Base-by-base conservation (phyloP, 495 filamentous ascomycete genomes). In the Aspergillus nanangensis region DNA sequence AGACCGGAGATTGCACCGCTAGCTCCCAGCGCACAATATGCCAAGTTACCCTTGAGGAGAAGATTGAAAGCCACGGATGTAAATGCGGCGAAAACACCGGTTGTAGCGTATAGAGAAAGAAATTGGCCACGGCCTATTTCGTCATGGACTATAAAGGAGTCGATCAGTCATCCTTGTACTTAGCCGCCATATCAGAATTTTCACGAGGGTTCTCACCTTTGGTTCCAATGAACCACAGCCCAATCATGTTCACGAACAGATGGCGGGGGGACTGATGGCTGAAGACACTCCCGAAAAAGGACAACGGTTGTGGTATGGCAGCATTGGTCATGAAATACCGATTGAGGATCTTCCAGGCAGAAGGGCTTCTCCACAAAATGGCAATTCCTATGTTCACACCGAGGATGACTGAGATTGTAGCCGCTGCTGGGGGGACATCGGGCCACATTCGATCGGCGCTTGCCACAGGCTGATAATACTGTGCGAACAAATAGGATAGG, bases 41-140 rank as follows among this genome's bases (percentile, higher is more conserved):
- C 58, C 31, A 84, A 73, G 42, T 63, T 57, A 8, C 65, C 61
- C 5, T 58, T 46, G 8, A 90, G 48, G 8, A 90, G 48, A 24
- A 90, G 83, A 39, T 78, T 72, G 23, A 61, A 62, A 9, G 72
- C 55, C 39, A 96, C 67, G 19, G 81, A 83, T 2, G 70, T 61
- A 47, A 88, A 77, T 33, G 82, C 83, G 23, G 81, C 84, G 10
- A 88, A 19, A 0, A 77, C 76, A 32, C 88, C 91, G 3, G 79
- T 71, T 1, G 79, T 65, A 29, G 94, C 53, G 62, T 89, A 94
- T 5, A 95, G 69, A 7, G 84, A 82, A 3, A 98, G 70, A 65
- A 96, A 95, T 48, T 82, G 79, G 31, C 84, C 90, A 15, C 92
- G 79, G 32, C 90, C 92, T 42, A 96, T 77, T 43, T 95, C 84